Percentiles rank a stretch among this genome's conserved stretches.
Evolutionary conservation across 2,329 filamentous ascomycete species (phyloP).

Genomic region (Claviceps pazoutovae): DNA sequence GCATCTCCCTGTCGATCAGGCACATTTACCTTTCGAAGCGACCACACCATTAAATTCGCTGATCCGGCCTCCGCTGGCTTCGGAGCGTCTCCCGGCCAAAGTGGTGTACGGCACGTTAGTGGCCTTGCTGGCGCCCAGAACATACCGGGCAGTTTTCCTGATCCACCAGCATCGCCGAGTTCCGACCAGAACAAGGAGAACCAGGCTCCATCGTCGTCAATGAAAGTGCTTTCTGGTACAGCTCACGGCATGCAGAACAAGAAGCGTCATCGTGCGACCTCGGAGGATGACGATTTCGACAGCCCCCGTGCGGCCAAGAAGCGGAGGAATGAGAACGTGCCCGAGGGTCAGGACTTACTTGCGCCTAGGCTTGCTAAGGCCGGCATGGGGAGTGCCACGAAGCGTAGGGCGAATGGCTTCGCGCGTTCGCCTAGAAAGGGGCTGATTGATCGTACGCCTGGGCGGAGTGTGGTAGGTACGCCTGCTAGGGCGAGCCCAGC

Average conservation of each 20-base stretch:
- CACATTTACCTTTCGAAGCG: constrained; percentile 51
- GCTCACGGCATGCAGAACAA: constrained; percentile 52
- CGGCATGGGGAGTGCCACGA: constrained; percentile 20
- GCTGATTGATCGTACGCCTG: constrained; percentile 6
- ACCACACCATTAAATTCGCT: constrained; percentile 48
- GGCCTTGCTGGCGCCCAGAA: constrained; percentile 30
- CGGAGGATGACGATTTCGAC: constrained; percentile 41
- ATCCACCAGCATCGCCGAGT: constrained; percentile 13
- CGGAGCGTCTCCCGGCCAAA: constrained; percentile 42
- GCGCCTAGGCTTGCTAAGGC: constrained; percentile 30
- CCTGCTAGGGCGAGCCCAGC: constrained; percentile 26
- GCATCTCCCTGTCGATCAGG: constrained; percentile 33
- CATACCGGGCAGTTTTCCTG: constrained; percentile 45
- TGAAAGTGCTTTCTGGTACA: constrained; percentile 29
- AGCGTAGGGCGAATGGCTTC: constrained; percentile 25
- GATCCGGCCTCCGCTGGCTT: constrained; percentile 35
- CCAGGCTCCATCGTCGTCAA: constrained; percentile 23
- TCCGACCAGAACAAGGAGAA: constrained; percentile 42
- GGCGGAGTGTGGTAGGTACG: constrained; percentile 10
- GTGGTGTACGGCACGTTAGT: constrained; percentile 46
- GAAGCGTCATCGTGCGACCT: constrained; percentile 46
- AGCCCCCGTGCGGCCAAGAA: constrained; percentile 43
- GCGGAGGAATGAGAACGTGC: constrained; percentile 33
- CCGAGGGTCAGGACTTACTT: constrained; percentile 38
- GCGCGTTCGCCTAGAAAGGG: constrained; percentile 14